Conservation (phyloP, 2,329 filamentous ascomycete genomes). For the Fusarium hainanense region DNA sequence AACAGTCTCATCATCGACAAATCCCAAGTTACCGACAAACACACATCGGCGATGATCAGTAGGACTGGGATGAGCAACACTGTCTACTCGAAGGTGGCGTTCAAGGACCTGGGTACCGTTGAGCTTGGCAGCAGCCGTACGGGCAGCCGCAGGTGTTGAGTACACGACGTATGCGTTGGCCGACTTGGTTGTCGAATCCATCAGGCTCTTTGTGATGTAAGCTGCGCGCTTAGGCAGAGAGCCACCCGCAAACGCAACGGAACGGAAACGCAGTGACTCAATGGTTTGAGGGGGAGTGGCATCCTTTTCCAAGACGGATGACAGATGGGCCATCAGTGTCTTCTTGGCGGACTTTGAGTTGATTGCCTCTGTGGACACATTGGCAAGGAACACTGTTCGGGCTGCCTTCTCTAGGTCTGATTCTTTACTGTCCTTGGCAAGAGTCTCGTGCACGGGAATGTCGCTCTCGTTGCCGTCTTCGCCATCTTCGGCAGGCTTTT, state of each 20-base stretch:
- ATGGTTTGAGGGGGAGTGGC: constrained; percentile 73
- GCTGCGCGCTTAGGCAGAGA: constrained; percentile 92
- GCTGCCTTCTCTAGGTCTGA: constrained; percentile 83
- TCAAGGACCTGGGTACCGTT: constrained; percentile 88
- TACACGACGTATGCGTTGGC: constrained; percentile 97
- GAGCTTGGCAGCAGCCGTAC: constrained; percentile 78
- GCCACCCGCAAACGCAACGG: constrained; percentile 82
- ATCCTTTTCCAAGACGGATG: constrained; percentile 73
- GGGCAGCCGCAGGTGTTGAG: constrained; percentile 77
- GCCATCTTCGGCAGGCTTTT: constrained; percentile 56
- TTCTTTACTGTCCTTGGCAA: constrained; percentile 63
- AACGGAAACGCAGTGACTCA: constrained; percentile 93
- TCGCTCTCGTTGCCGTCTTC: constrained; percentile 58
- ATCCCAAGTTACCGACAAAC: constrained; percentile 95
- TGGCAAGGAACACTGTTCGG: constrained; percentile 92
- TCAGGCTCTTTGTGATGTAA: constrained; percentile 88
- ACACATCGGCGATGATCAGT: constrained; percentile 90
- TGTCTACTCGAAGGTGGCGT: constrained; percentile 90
- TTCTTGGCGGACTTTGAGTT: constrained; percentile 85
- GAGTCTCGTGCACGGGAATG: constrained; percentile 67
- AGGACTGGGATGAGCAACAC: constrained; percentile 85
- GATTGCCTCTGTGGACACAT: constrained; percentile 86
- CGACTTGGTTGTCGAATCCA: constrained; percentile 90
- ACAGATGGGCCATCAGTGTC: constrained; percentile 78
- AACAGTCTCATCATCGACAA: constrained; percentile 90